Evolutionary conservation across 257 asterid species (phyloP), one percentile per base, ranked within the genome.

Genomic region (Capsicum pubescens): DNA sequence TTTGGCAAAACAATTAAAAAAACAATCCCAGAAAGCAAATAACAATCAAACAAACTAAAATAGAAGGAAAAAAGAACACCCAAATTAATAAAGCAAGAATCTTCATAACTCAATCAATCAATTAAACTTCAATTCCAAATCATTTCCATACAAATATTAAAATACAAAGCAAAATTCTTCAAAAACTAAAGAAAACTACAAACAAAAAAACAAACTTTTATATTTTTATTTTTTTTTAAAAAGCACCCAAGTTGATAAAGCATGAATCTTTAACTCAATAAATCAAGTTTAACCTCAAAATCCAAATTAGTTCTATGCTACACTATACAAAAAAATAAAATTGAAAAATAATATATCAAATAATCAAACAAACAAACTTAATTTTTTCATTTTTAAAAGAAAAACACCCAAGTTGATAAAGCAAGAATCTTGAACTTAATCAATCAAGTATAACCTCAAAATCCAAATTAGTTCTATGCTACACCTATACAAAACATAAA

Each of bases 81-180:
- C 36, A 19, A 48, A 72, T 9, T 72, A 42, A 48, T 72, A 74
- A 74, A 74, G 44, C 42, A 19, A 74, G 11, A 48, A 48, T 74
- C 39, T 74, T 74, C n/a, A 39, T 39, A 50, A 76, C 46, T 76
- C 61, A 74, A 48, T 3, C 17, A 74, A 74, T 48, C 44, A 74
- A 21, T 4, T 39, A 39, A 39, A 39, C 42, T 2, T 39, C 42
- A 39, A 39, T 39, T 4, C 42, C 42, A 39, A 39, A 39, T 39
- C 5, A 39, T 2, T 39, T 39, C 42, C 42, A 39, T 4, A 39
- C 3, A 39, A 39, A 39, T 1, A 39, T 39, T 39, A 0, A 39
- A 39, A 39, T 2, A 39, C 5, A 2, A 39, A 39, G 42, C 42
- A 39, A 39, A 39, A 2, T 39, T 39, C 42, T 39, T 39, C 42